Evolutionary conservation across 2,329 filamentous ascomycete genomes (phyloP), one percentile per base, ranked within the genome.

Genomic region (Stemphylium beticola): DNA sequence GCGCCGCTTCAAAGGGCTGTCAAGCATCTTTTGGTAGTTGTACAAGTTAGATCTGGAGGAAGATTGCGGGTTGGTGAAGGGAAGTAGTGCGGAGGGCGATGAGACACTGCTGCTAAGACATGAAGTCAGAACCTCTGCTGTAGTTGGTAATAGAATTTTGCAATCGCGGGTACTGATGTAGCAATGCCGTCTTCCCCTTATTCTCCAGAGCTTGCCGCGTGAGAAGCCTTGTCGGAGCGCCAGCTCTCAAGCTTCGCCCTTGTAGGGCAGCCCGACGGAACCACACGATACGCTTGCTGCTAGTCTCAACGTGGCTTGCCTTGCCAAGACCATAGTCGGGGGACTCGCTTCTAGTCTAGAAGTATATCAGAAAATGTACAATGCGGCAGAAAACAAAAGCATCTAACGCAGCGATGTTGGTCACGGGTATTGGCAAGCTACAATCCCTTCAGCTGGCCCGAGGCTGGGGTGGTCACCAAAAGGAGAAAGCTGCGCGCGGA

Each of bases 21-120:
- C 65, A 67, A 43, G 48, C 57, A 11, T 54, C 17, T 12, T 69
- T 66, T 48, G 66, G 67, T 17, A 47, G 61, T 37, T 46, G 44
- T 22, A 43, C 40, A 20, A 24, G 22, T 24, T 24, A 24, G 22
- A 7, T 7, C 4, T 24, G 22, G 4, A 2, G 22, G 22, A 24
- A 24, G 22, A 24, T 4, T 24, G 6, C 4, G 22, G 6, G 22
- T 24, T 7, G 8, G 22, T 4, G 6, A 24, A 24, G 22, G 22
- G 22, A 24, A 7, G 8, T 24, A 7, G 6, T 24, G 22, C 6
- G 8, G 22, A 24, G 22, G 22, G 22, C 6, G 22, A 24, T 4
- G 22, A 24, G 22, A n/a, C n/a, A n/a, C n/a, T n/a, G n/a, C n/a
- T n/a, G n/a, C n/a, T 7, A 7, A 24, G 22, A 7, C 6, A 24